These are phyloP conservation scores for Xylariaceae sp. DNA, from an alignment of 2,329 filamentous ascomycete species.

Conservation along the genomic window DNA sequence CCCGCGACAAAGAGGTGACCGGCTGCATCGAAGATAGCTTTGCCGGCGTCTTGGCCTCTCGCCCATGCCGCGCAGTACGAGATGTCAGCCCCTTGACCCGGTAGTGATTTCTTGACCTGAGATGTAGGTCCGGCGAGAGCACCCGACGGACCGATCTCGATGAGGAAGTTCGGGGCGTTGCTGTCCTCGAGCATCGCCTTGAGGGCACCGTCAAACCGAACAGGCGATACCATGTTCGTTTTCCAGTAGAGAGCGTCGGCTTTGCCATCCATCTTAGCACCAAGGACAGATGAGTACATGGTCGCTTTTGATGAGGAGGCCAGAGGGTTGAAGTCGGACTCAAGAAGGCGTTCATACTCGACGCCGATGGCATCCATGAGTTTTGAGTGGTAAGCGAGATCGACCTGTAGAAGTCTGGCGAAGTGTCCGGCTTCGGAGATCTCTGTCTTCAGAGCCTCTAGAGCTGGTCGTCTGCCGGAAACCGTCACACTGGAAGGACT, in stretches of 20 bases:
- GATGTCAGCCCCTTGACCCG: not conserved
- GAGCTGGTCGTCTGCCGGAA: conserved; percentile 23
- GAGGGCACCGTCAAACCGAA: conserved; percentile 21
- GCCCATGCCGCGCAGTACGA: conserved; percentile 15
- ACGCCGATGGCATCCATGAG: conserved; percentile 23
- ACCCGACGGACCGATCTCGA: conserved; percentile 27
- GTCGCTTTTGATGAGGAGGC: not conserved
- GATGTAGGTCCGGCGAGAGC: conserved; percentile 22
- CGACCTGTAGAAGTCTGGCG: conserved; percentile 33
- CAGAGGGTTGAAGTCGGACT: conserved; percentile 6
- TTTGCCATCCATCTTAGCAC: conserved; percentile 3
- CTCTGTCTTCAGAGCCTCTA: conserved; percentile 27
- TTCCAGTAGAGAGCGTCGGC: conserved; percentile 21
- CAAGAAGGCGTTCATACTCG: conserved; percentile 14
- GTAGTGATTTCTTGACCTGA: conserved; percentile 16
- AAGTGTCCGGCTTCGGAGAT: conserved; percentile 17
- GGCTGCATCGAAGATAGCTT: conserved; percentile 13
- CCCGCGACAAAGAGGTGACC: conserved; percentile 17
- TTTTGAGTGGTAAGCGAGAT: conserved; percentile 40
- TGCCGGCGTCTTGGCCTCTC: conserved; percentile 13
- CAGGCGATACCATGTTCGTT: conserved; percentile 20
- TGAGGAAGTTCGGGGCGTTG: conserved; percentile 6
- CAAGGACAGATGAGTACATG: conserved; percentile 17
- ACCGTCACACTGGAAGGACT: conserved; percentile 30
- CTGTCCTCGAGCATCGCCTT: conserved; percentile 9